Evolutionary conservation across 305 asterid species (phyloP), one percentile per base, ranked within the genome.

Genomic region (Fraxinus sp.): DNA sequence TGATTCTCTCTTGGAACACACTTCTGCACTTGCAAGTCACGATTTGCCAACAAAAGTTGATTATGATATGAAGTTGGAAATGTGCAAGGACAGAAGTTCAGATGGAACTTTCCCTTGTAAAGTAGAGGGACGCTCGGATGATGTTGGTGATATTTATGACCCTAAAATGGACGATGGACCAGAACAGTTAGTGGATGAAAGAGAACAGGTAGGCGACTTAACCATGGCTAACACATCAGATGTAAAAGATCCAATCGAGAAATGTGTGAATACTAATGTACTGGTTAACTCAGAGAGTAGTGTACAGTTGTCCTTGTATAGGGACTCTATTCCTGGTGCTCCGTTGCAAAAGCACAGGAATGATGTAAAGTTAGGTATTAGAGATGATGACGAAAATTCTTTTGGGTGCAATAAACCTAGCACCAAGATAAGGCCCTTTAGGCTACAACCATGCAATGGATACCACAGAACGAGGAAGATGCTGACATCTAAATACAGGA

Each of bases 301-400:
- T 95, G 99, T 96, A 93, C 93, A 91, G 91, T 86, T 93, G 83
- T 92, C 97, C 90, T 87, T 90, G 91, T 90, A 92, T 87, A 95
- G 95, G 90, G 93, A 89, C 84, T 88, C 91, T 80, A 73, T 89
- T 89, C 87, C 88, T 85, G 86, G 79, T 79, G 92, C 91, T 90
- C 86, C 86, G 68, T 81, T 88, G 86, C 92, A 86, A 77, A 93
- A 90, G 93, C 97, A 81, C 83, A 87, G 93, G 93, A 88, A 81
- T 81, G 86, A 80, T 92, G 98, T 96, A 91, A 91, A 95, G 78
- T 83, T 96, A 94, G 97, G 96, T 86, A 86, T 84, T 96, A 96
- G 98, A 89, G 98, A 94, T 92, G 98, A 96, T 88, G 98, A 91
- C 89, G 98, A 96, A 77, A 93, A 94, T 88, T 93, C 89, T 85